A percentile compares a stretch with the other conserved stretches of the same genome.
Evolutionary conservation across 2,329 filamentous ascomycete species (phyloP).

Genomic region (Nemania sp.): DNA sequence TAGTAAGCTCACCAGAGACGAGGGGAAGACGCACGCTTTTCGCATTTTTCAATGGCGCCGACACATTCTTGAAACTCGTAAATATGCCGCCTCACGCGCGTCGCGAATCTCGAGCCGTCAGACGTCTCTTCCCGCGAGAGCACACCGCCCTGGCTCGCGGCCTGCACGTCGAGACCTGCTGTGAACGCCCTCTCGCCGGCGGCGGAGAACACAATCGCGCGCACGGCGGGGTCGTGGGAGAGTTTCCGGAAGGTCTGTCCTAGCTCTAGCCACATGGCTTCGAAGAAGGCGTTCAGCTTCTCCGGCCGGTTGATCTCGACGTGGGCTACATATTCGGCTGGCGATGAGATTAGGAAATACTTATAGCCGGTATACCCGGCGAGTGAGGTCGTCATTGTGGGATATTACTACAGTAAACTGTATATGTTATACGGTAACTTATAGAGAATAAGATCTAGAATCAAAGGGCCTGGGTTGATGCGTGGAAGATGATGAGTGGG

Average conservation of each 20-base stretch:
- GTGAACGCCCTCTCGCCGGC: constrained; percentile 85
- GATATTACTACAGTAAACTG: background rate
- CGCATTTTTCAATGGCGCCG: constrained; percentile 76
- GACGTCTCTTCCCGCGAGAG: constrained; percentile 40
- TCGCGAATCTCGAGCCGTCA: constrained; percentile 69
- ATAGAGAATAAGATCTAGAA: no score
- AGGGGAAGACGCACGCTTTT: constrained; percentile 68
- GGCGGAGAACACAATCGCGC: constrained; percentile 77
- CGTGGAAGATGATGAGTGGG: background rate
- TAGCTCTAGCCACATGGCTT: constrained; percentile 85
- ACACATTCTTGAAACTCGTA: constrained; percentile 81
- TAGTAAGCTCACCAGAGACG: background rate
- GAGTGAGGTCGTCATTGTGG: constrained; percentile 29
- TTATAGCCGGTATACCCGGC: constrained; percentile 54
- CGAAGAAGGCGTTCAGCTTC: constrained; percentile 87
- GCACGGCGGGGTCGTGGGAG: constrained; percentile 71
- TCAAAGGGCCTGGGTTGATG: no score
- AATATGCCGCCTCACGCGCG: constrained; percentile 67
- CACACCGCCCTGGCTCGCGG: constrained; percentile 59
- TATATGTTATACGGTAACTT: no score
- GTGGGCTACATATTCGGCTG: constrained; percentile 75
- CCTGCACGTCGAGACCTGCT: constrained; percentile 80
- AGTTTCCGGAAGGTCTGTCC: constrained; percentile 71
- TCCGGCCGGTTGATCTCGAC: constrained; percentile 86
- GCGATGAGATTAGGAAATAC: constrained; percentile 75